phyloP scores from a whole-genome alignment of 78 protist species.

The Cavenderia fasciculata region DNA sequence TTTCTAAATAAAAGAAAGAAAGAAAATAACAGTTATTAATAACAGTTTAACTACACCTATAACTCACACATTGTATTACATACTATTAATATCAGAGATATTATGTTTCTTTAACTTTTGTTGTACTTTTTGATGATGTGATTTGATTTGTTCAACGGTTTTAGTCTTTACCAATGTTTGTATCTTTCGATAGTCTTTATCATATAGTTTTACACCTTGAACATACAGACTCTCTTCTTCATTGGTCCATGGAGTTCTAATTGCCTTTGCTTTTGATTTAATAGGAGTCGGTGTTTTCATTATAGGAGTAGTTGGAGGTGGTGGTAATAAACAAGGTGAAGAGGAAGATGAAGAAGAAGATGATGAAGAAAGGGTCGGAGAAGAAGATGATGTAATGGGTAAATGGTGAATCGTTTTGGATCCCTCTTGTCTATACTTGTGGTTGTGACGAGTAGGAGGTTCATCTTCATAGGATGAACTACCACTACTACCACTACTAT shows the following conservation, averaged over 20 bases:
- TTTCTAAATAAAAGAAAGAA: too few species aligned
- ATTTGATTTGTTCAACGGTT: constrained; percentile 17
- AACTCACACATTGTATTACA: neutral
- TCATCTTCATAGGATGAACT: too few species aligned
- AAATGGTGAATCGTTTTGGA: neutral
- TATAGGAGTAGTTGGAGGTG: neutral
- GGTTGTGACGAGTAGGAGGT: neutral
- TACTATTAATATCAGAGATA: neutral
- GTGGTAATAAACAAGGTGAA: too few species aligned
- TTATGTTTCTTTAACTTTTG: neutral
- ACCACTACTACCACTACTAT: too few species aligned
- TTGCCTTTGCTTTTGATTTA: neutral
- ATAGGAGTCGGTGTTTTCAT: neutral
- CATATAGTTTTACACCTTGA: constrained; percentile 21
- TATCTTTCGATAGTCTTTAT: constrained; percentile 46
- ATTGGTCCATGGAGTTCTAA: constrained; percentile 47
- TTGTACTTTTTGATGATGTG: constrained; percentile 21
- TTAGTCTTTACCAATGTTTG: constrained; percentile 25
- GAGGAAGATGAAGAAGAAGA: too few species aligned
- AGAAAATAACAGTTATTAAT: too few species aligned
- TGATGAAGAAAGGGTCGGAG: too few species aligned
- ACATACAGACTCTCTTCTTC: constrained; percentile 27
- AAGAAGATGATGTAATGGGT: neutral
- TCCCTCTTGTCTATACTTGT: constrained; percentile 8
- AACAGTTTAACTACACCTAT: too few species aligned